These are phyloP conservation scores for Chenopodium quinoa DNA, from an alignment of 148 eudicot genomes.

Conservation along the genomic window DNA sequence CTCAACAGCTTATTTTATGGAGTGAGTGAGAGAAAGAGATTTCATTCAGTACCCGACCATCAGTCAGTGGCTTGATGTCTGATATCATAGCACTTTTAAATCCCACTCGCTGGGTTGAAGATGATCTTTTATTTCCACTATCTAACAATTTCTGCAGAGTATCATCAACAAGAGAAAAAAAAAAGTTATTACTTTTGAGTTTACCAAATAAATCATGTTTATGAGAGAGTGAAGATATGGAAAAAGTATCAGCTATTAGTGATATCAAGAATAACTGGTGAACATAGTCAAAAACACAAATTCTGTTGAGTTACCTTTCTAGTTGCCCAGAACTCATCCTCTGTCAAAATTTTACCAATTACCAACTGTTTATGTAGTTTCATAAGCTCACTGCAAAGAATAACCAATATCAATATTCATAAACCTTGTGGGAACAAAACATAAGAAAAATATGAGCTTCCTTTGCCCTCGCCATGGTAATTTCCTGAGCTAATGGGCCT, in stretches of 20 bases:
- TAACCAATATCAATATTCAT: slow-evolving; percentile 11
- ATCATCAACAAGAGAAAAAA: slow-evolving; percentile 8
- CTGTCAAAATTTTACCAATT: slow-evolving; percentile 62
- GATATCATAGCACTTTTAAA: slow-evolving; percentile 90
- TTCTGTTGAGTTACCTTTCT: slow-evolving; percentile 61
- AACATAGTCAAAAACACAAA: neutral
- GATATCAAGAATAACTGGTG: neutral
- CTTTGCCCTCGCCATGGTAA: neutral
- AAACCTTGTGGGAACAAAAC: slow-evolving; percentile 2
- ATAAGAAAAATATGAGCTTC: neutral
- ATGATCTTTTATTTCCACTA: slow-evolving; percentile 45
- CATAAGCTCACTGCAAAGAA: slow-evolving; percentile 74
- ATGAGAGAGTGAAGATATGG: neutral
- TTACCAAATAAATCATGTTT: neutral
- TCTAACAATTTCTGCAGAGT: slow-evolving; percentile 76
- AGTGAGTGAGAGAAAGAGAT: slow-evolving; percentile 20
- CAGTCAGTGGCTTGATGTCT: slow-evolving; percentile 75
- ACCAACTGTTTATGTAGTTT: slow-evolving; percentile 89
- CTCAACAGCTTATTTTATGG: neutral
- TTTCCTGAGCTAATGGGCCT: neutral
- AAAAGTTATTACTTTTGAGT: neutral
- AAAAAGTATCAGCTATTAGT: neutral
- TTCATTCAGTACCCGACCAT: slow-evolving; percentile 71
- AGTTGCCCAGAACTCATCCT: slow-evolving; percentile 97
- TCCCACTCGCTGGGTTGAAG: slow-evolving; percentile 66